Evolutionary conservation across 2,329 filamentous ascomycete genomes (phyloP), one percentile per base, ranked within the genome.

Genomic region (Neopestalotiopsis sp.): DNA sequence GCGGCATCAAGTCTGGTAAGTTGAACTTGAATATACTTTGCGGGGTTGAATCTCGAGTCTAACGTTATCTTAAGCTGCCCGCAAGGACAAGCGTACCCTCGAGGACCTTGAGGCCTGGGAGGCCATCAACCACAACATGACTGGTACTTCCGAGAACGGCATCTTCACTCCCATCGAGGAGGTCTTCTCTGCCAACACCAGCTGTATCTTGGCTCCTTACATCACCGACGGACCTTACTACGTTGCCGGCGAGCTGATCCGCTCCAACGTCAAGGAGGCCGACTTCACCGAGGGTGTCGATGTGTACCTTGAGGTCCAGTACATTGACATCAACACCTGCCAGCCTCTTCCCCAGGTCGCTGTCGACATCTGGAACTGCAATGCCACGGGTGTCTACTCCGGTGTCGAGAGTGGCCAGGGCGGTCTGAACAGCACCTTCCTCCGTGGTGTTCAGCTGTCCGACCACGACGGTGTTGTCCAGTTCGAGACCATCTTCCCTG

Each of bases 361-460:
- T 52, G 74, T 85, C 45, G 84, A 85, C 69, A 78, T 84, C 72
- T 85, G 84, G 84, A 81, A 83, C 73, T 76, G 75, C 70, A 81
- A 81, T 66, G 77, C 79, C 9, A 81, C 80, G 0, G 82, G 83
- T 20, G 74, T 78, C 68, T 74, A 73, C 34, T 70, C 71, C 7
- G 63, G 45, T 13, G 76, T 75, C 17, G 75, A 77, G 69, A 75
- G 72, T 28, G 78, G 71, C 67, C 52, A 79, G 71, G 74, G 67
- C 42, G 81, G 80, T 17, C 52, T 79, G 70, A 79, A 83, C 69
- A 75, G 78, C 5, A 85, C 83, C 10, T 86, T 81, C 77, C 79
- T 86, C 4, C 82, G 85, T 17, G 85, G 85, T 60, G 80, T 87
- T 67, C 82, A 85, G 72, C 70, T 81, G 38, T 84, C 84, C 1